Percentiles rank a stretch among this genome's conserved stretches.
phyloP scores from a whole-genome alignment of 2,329 filamentous ascomycete genomes.

The Diaporthe vaccinii region DNA sequence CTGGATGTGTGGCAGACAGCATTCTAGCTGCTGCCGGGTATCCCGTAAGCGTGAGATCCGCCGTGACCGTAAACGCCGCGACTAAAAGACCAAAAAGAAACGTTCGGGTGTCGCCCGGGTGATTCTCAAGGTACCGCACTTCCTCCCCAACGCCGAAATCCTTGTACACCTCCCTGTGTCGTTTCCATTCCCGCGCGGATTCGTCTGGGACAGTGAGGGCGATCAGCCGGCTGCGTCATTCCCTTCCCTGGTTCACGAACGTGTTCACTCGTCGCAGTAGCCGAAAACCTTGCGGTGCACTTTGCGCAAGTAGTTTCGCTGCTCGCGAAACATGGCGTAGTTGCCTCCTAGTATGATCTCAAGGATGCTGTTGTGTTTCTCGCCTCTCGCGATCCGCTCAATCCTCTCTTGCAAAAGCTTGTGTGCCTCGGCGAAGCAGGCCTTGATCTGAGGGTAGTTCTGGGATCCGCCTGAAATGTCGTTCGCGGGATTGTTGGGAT shows the following conservation, averaged over 20 bases:
- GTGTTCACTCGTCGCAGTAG: constrained; percentile 48
- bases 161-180: background rate
- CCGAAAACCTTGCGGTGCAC: constrained; percentile 61
- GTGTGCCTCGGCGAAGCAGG: constrained; percentile 78
- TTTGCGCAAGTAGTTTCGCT: constrained; percentile 73
- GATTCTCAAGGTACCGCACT: background rate
- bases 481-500: constrained; percentile 87
- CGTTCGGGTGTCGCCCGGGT: constrained; percentile 16
- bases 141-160: constrained; percentile 16
- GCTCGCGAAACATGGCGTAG: constrained; percentile 79
- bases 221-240: background rate
- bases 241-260: background rate
- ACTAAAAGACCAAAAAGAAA: constrained; percentile 8
- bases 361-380: constrained; percentile 70
- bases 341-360: constrained; percentile 81
- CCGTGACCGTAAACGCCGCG: constrained; percentile 39
- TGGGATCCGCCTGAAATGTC: constrained; percentile 91
- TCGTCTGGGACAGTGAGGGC: background rate
- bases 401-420: constrained; percentile 70
- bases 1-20: constrained; percentile 20
- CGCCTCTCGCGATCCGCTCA: constrained; percentile 56
- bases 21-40: constrained; percentile 39
- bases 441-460: constrained; percentile 76
- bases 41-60: constrained; percentile 34
- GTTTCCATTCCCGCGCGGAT: background rate